Percentiles rank a stretch among this genome's conserved stretches.
phyloP scores from a whole-genome alignment of 2,329 filamentous ascomycete species.

The Paecilomyces formosus region DNA sequence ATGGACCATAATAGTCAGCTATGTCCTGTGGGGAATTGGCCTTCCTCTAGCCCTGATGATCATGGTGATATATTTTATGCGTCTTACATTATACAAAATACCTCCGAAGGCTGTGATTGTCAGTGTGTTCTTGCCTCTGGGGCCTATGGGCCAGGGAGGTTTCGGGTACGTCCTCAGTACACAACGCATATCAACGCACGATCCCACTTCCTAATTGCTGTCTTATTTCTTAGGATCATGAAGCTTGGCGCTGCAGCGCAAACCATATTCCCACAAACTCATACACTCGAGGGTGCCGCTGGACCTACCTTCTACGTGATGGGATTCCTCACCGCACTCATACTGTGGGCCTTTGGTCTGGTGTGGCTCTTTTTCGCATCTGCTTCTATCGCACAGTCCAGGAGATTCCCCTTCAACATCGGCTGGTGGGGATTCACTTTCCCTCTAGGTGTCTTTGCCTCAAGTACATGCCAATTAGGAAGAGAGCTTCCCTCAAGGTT shows the following conservation, averaged over 20 bases:
- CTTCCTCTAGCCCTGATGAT: conserved; percentile 55
- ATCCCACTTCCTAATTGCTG: conserved; percentile 3
- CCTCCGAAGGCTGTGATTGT: conserved; percentile 62
- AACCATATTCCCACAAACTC: conserved; percentile 24
- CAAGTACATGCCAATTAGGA: conserved; percentile 36
- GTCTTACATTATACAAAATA: conserved; percentile 60
- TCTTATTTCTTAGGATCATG: conserved; percentile 29
- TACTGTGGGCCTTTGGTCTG: conserved; percentile 33
- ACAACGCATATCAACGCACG: not conserved
- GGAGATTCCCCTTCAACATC: conserved; percentile 52
- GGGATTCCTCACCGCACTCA: conserved; percentile 28
- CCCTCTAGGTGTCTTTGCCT: conserved; percentile 50
- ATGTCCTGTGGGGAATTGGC: conserved; percentile 65
- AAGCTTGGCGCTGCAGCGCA: conserved; percentile 44
- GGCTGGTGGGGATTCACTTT: conserved; percentile 59
- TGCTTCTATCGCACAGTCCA: conserved; percentile 24
- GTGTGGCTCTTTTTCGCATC: conserved; percentile 35
- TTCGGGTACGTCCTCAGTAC: conserved; percentile 37
- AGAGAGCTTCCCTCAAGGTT: conserved; percentile 48
- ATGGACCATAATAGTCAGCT: conserved; percentile 57
- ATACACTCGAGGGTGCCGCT: conserved; percentile 21
- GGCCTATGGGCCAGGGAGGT: conserved; percentile 59
- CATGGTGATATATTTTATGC: conserved; percentile 62
- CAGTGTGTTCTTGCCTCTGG: conserved; percentile 60
- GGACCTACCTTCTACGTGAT: conserved; percentile 26